phyloP scores from a whole-genome alignment of 2,329 filamentous ascomycete genomes.

The Fusarium sp. region DNA sequence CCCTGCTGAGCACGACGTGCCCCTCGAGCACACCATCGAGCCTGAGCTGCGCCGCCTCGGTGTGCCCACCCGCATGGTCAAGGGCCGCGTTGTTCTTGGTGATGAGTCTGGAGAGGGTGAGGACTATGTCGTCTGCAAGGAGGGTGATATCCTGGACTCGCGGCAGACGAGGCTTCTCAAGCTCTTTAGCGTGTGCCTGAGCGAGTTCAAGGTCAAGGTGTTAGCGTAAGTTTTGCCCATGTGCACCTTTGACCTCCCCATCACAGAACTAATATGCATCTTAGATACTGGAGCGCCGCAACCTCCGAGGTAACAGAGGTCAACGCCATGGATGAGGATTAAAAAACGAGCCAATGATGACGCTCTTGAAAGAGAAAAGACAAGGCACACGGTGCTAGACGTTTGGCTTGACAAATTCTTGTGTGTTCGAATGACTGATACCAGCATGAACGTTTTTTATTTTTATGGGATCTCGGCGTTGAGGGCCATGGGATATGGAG shows the following conservation, averaged over 20 bases:
- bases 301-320: slow-evolving; percentile 66
- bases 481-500: slow-evolving; percentile 45
- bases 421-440: slow-evolving; percentile 48
- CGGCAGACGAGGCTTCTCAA: slow-evolving; percentile 93
- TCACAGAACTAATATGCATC: slow-evolving; percentile 31
- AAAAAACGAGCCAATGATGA: slow-evolving; percentile 12
- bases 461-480: slow-evolving; percentile 49
- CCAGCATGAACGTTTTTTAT: slow-evolving; percentile 45
- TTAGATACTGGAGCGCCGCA: slow-evolving; percentile 68
- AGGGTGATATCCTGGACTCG: slow-evolving; percentile 85
- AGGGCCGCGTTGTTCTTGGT: slow-evolving; percentile 82
- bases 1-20: slow-evolving; percentile 80
- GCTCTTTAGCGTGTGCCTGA: slow-evolving; percentile 88
- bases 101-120: slow-evolving; percentile 61
- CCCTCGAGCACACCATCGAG: slow-evolving; percentile 86
- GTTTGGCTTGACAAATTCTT: slow-evolving; percentile 38
- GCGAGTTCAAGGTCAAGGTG: slow-evolving; percentile 85
- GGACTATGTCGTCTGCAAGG: slow-evolving; percentile 80
- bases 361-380: slow-evolving; percentile 1
- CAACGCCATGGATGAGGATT: slow-evolving; percentile 51
- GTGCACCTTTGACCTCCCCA: not conserved
- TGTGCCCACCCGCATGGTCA: slow-evolving; percentile 86
- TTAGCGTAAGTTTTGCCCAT: slow-evolving; percentile 66
- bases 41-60: slow-evolving; percentile 87
- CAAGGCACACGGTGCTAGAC: slow-evolving; percentile 39